phyloP scores from a whole-genome alignment of 1,139 yeast species.

The Nakaseomyces bracarensis region DNA sequence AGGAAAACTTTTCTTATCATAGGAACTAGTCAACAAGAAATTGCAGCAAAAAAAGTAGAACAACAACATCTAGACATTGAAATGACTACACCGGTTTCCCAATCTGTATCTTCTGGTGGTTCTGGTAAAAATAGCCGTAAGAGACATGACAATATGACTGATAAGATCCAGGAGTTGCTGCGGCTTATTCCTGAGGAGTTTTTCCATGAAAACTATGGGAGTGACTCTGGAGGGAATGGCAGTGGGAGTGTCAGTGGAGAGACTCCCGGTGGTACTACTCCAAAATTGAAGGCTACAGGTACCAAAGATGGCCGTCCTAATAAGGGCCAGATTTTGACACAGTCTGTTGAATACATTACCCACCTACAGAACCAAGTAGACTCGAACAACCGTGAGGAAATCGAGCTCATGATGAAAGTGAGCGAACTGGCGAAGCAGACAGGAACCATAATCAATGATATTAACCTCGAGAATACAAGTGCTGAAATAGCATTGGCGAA shows the following conservation, averaged over 20 bases:
- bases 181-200: conserved; percentile 59
- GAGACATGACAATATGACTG: conserved; percentile 83
- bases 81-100: conserved; percentile 15
- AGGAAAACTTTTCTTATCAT: too few relatives aligned
- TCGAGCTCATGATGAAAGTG: conserved; percentile 57
- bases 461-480: conserved; percentile 59
- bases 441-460: conserved; percentile 30
- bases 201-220: conserved; percentile 34
- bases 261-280: conserved; percentile 62
- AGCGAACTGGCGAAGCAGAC: conserved; percentile 41
- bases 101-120: conserved; percentile 17
- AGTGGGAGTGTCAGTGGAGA: conserved; percentile 43
- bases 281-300: conserved; percentile 40
- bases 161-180: conserved; percentile 74
- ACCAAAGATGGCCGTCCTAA: conserved; percentile 81
- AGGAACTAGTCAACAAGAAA: too few relatives aligned
- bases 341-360: conserved; percentile 77
- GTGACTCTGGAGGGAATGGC: conserved; percentile 8
- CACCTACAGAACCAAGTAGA: conserved; percentile 69
- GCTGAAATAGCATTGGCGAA: conserved; percentile 72
- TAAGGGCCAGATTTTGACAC: conserved; percentile 81
- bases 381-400: conserved; percentile 66
- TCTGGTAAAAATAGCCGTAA: conserved; percentile 33
- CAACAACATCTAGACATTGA: neutral
- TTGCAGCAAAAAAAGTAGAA: neutral